A percentile compares a stretch with the other conserved stretches of the same genome.
phyloP scores from a whole-genome alignment of 768 basidiomycete genomes.

The Boletus insuetus region DNA sequence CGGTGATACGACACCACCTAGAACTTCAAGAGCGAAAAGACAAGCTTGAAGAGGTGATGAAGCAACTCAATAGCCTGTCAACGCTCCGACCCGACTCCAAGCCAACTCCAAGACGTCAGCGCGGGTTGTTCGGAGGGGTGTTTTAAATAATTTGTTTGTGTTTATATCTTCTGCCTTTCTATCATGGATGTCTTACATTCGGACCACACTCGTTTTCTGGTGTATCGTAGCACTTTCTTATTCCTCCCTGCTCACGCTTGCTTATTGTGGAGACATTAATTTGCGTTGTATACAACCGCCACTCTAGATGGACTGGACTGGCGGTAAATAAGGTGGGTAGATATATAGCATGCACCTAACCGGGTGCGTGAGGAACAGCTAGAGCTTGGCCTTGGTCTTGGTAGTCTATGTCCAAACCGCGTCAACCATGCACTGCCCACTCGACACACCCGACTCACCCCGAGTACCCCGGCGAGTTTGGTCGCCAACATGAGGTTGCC shows the following conservation, averaged over 20 bases:
- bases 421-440: background rate
- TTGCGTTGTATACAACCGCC: conserved; percentile 14
- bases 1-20: conserved; percentile 78
- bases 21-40: conserved; percentile 97
- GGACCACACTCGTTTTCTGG: conserved; percentile 10
- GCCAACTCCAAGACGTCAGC: conserved; percentile 66
- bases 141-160: conserved; percentile 52
- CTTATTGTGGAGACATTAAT: background rate
- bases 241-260: background rate
- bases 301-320: conserved; percentile 8
- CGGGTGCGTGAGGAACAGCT: conserved; percentile 2
- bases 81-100: conserved; percentile 83
- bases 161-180: no score
- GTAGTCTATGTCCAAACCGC: conserved; percentile 22
- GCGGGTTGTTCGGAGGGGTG: conserved; percentile 76
- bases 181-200: background rate
- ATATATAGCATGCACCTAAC: background rate
- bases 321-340: background rate
- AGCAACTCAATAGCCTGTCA: conserved; percentile 88
- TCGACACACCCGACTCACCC: conserved; percentile 41
- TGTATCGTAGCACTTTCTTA: background rate
- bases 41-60: conserved; percentile 97
- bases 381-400: conserved; percentile 43
- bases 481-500: conserved; percentile 95
- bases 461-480: conserved; percentile 81